Percentiles rank a stretch among this genome's conserved stretches.
Conservation (phyloP, 2,329 filamentous ascomycete genomes). For the Aspergillus sp. region DNA sequence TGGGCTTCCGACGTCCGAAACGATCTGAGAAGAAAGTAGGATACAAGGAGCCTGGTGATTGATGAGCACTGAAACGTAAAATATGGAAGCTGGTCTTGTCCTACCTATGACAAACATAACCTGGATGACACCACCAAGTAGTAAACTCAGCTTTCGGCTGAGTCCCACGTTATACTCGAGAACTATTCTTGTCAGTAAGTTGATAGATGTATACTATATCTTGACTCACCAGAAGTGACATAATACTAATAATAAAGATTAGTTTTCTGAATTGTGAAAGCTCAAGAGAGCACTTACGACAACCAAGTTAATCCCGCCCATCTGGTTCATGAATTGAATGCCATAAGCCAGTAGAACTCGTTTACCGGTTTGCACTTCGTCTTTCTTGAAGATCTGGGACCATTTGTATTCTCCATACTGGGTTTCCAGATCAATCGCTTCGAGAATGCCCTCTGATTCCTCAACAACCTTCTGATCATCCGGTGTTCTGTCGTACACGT, state of each 20-base stretch:
- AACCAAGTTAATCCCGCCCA: constrained; percentile 45
- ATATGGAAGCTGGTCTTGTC: not conserved
- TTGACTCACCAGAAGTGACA: constrained; percentile 18
- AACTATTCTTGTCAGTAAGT: constrained; percentile 18
- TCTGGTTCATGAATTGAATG: constrained; percentile 49
- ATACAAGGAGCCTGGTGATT: constrained; percentile 31
- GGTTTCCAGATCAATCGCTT: constrained; percentile 41
- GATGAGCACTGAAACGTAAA: not conserved
- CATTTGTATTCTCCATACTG: constrained; percentile 30
- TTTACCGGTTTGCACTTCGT: constrained; percentile 39
- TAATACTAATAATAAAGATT: constrained; percentile 12
- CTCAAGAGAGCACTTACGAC: constrained; percentile 27
- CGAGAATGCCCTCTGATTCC: constrained; percentile 36
- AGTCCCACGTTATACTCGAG: constrained; percentile 45
- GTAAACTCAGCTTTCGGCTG: constrained; percentile 37
- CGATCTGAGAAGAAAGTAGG: constrained; percentile 45
- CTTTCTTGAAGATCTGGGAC: constrained; percentile 40
- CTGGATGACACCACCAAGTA: constrained; percentile 43
- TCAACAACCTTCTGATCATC: constrained; percentile 19
- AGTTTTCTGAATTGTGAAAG: too few relatives aligned
- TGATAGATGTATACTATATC: not conserved
- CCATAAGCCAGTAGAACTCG: constrained; percentile 45
- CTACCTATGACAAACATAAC: constrained; percentile 25
- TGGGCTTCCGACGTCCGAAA: constrained; percentile 34
- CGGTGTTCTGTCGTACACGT: constrained; percentile 19